Evolutionary conservation across 2,329 filamentous ascomycete genomes (phyloP), one percentile per base, ranked within the genome.

Genomic region (Mycogone perniciosa): DNA sequence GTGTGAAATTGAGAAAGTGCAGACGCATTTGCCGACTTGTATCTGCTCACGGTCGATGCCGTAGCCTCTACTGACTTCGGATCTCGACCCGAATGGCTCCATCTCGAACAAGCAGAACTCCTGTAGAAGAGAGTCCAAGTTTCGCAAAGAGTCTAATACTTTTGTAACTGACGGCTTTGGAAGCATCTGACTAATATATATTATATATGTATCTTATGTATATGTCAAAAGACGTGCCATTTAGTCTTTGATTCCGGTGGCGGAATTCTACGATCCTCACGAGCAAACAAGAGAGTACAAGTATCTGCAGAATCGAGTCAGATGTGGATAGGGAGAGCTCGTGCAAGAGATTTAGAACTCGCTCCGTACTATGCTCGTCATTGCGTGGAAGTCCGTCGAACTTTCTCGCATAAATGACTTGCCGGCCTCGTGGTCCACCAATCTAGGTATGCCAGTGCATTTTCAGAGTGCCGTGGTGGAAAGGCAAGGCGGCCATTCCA

Each of bases 71-170:
- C 29, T 13, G 31, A 30, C 7, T 13, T 7, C 31, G 7, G 29
- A 13, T 13, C 27, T 13, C 31, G 26, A 13, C 13, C 44, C 11
- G 4, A 26, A 35, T 35, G 4, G 26, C 13, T 46, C 29, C 34
- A 46, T 9, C 26, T 46, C 44, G 8, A 46, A 13, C 44, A 46
- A 33, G 31, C 44, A 46, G 44, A 46, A 46, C 6, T 46, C 44
- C 44, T 13, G 44, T 46, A 46, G 31, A 46, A 46, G 11, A 13
- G 44, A 35, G 10, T 46, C 29, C 11, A 46, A 30, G 6, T 30
- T 46, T 13, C 31, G 29, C 31, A 46, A 35, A 30, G 29, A 46
- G 9, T 7, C 10, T 9, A 34, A 13, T n/a, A 35, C 6, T 27
- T 27, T n/a, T 27, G 26, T n/a, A 3, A 10, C 11, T 8, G 31